Percentiles rank a stretch among this genome's conserved stretches.
Conservation (phyloP, 257 asterid genomes). For the Jacaranda mimosifolia region DNA sequence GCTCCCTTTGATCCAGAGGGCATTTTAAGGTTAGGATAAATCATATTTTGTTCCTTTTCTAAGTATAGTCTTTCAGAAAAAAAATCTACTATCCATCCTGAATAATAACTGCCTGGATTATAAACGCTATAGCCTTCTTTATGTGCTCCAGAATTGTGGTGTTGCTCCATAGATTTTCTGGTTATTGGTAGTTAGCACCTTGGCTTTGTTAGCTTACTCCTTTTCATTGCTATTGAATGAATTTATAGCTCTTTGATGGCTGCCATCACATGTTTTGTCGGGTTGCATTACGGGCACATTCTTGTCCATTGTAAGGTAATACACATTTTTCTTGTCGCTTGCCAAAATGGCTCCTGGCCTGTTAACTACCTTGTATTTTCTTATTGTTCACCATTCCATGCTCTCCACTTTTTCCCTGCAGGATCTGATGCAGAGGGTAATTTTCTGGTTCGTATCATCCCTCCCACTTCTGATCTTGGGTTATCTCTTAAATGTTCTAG, state of each 20-base stretch:
- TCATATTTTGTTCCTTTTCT: constrained; percentile 20
- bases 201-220: constrained; percentile 8
- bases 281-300: constrained; percentile 90
- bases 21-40: constrained; percentile 67
- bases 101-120: neutral
- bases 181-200: constrained; percentile 18
- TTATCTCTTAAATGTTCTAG: constrained; percentile 54
- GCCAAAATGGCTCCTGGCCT: constrained; percentile 16
- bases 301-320: constrained; percentile 77
- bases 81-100: constrained; percentile 9
- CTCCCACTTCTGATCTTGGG: constrained; percentile 68
- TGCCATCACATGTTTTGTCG: constrained; percentile 79
- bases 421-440: constrained; percentile 67
- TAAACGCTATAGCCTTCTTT: constrained; percentile 13
- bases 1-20: constrained; percentile 99
- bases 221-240: constrained; percentile 38
- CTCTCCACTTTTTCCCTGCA: constrained; percentile 39
- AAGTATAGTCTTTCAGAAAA: neutral
- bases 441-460: constrained; percentile 70
- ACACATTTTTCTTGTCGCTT: constrained; percentile 28
- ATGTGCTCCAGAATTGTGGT: neutral
- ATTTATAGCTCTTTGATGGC: constrained; percentile 85
- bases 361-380: constrained; percentile 26
- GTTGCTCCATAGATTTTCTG: constrained; percentile 24
- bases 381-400: constrained; percentile 14